Evolutionary conservation across 1,284 basidiomycete species (phyloP).

Genomic region (Ganoderma meredithae): DNA sequence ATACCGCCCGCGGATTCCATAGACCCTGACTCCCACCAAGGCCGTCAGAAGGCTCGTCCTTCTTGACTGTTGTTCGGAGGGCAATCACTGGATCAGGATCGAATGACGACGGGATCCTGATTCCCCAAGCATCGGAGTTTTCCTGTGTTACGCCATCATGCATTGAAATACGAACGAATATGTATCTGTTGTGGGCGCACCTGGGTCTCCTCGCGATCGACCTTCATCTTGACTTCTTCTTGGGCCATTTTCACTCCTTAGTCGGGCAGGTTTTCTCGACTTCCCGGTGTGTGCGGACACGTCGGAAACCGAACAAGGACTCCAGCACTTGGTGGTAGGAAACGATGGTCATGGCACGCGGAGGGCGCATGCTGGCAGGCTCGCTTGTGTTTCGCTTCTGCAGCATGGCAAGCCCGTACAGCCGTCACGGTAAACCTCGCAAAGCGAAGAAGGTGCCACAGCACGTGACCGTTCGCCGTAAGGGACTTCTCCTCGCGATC

Average conservation of each 20-base stretch:
- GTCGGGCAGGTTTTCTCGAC: not conserved
- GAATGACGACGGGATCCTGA: not conserved
- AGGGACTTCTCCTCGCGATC: no score
- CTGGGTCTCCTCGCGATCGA: not conserved
- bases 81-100: not conserved
- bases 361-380: not conserved
- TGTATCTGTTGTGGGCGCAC: not conserved
- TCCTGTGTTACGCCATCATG: not conserved
- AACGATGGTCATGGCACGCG: not conserved
- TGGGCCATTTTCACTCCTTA: not conserved
- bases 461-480: no score
- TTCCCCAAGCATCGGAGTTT: not conserved
- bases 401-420: not conserved
- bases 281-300: not conserved
- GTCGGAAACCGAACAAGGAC: not conserved
- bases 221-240: not conserved
- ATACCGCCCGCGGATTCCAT: not conserved
- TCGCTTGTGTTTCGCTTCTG: not conserved
- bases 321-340: not conserved
- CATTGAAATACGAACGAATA: not conserved
- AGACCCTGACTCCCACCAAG: not conserved
- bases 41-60: not conserved
- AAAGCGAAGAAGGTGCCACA: no score
- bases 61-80: not conserved
- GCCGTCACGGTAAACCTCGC: no score